Evolutionary conservation across 331 rosid genomes (phyloP).

Genomic region (Stylosanthes scabra): DNA sequence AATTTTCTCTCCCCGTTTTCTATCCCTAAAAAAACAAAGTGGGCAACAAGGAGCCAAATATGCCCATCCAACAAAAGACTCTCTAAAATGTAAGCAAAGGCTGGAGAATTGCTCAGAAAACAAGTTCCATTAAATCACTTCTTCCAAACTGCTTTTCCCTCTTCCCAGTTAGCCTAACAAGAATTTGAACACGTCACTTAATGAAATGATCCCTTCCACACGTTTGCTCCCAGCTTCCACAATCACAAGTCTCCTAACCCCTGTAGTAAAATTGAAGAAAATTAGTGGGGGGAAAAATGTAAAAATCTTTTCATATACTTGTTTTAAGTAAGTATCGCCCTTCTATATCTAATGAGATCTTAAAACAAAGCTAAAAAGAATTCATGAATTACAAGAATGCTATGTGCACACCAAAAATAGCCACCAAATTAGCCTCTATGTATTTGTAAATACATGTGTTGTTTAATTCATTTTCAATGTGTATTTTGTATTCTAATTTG

Average conservation of each 20-base stretch:
- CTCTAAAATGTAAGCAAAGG: conserved; percentile 39
- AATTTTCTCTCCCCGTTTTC: conserved; percentile 49
- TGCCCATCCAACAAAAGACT: conserved; percentile 37
- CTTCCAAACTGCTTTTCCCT: conserved; percentile 34
- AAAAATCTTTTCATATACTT: too few relatives aligned
- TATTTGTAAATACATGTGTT: too few relatives aligned
- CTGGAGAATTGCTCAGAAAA: conserved; percentile 36
- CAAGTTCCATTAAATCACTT: conserved; percentile 37
- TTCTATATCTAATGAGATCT: too few relatives aligned
- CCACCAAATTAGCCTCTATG: too few relatives aligned
- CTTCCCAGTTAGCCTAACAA: conserved; percentile 53
- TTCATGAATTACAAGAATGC: too few relatives aligned
- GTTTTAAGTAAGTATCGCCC: too few relatives aligned
- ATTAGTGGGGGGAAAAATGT: not conserved
- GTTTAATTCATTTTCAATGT: too few relatives aligned
- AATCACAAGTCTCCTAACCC: conserved; percentile 68
- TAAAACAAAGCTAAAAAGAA: too few relatives aligned
- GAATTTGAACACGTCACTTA: conserved; percentile 64
- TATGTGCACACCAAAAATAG: too few relatives aligned
- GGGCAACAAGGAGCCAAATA: conserved; percentile 38
- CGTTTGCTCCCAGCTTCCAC: conserved; percentile 77
- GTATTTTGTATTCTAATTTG: too few relatives aligned
- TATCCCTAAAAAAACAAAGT: conserved; percentile 50
- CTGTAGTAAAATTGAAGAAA: conserved; percentile 45
- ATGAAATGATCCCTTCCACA: conserved; percentile 65